Conservation (phyloP, 1,284 basidiomycete genomes). For the Ustilago shanxiensis region DNA sequence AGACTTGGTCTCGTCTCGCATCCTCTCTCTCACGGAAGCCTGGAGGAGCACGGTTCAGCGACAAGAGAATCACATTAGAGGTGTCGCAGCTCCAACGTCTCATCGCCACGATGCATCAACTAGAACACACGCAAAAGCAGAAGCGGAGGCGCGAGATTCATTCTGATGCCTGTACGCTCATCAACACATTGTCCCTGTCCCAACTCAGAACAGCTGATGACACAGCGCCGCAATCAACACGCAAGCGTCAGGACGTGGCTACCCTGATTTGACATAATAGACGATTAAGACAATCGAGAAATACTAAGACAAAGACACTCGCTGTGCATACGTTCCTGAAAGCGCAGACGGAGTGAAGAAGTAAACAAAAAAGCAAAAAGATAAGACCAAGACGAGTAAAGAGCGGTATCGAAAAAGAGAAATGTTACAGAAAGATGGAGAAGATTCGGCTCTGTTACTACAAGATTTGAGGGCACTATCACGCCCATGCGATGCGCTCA, state of each 20-base stretch:
- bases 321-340: slow-evolving; percentile 1
- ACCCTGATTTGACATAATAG: neutral
- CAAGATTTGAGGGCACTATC: neutral
- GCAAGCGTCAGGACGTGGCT: neutral
- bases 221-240: neutral
- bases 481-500: neutral
- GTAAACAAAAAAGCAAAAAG: neutral
- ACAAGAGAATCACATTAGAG: slow-evolving; percentile 16
- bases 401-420: slow-evolving; percentile 7
- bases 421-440: slow-evolving; percentile 11
- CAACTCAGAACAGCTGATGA: neutral
- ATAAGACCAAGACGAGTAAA: slow-evolving; percentile 6
- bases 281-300: slow-evolving; percentile 5
- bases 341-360: neutral
- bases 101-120: neutral
- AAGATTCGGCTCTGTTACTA: neutral
- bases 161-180: neutral
- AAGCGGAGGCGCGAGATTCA: neutral
- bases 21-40: slow-evolving; percentile 6
- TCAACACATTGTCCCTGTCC: neutral
- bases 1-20: slow-evolving; percentile 21
- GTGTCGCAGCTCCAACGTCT: neutral
- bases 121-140: neutral
- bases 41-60: slow-evolving; percentile 16
- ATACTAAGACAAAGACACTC: slow-evolving; percentile 20